Conservation (phyloP, 2,329 filamentous ascomycete species). For the Hypoxylon sp. region DNA sequence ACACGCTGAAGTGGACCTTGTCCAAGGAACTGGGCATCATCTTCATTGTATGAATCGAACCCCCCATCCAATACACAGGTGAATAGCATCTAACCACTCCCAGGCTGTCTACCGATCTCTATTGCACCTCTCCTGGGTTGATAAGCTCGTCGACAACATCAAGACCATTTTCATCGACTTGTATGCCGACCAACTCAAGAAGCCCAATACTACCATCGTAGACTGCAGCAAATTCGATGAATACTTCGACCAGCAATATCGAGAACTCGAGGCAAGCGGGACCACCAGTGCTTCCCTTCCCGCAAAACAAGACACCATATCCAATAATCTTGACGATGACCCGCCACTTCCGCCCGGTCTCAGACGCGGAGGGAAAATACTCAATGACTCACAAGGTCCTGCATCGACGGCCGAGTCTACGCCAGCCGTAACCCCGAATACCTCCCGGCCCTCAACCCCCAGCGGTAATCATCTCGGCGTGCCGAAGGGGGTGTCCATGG, state of each 20-base stretch:
- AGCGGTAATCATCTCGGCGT: constrained; percentile 73
- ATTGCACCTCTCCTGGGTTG: constrained; percentile 95
- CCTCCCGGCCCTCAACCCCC: constrained; percentile 84
- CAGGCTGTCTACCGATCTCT: constrained; percentile 97
- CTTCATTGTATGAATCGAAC: constrained; percentile 77
- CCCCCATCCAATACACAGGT: constrained; percentile 16
- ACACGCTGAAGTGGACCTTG: constrained; percentile 93
- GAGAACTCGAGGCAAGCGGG: constrained; percentile 75
- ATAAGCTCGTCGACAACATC: constrained; percentile 95
- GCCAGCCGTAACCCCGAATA: constrained; percentile 76
- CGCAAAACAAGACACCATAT: constrained; percentile 52
- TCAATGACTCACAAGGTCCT: constrained; percentile 52
- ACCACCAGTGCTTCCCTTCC: constrained; percentile 50
- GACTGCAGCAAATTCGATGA: constrained; percentile 85
- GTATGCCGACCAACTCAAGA: constrained; percentile 88
- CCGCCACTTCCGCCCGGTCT: constrained; percentile 56
- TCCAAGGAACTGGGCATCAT: constrained; percentile 94
- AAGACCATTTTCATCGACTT: constrained; percentile 90
- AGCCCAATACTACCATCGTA: constrained; percentile 80
- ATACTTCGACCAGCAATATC: constrained; percentile 94
- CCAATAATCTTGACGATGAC: constrained; percentile 54
- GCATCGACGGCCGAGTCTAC: constrained; percentile 73
- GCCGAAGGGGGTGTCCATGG: constrained; percentile 78
- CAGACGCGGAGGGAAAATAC: constrained; percentile 55
- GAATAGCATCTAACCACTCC: constrained; percentile 27